Evolutionary conservation across 2,329 filamentous ascomycete genomes (phyloP).

Genomic region (Stemphylium beticola): DNA sequence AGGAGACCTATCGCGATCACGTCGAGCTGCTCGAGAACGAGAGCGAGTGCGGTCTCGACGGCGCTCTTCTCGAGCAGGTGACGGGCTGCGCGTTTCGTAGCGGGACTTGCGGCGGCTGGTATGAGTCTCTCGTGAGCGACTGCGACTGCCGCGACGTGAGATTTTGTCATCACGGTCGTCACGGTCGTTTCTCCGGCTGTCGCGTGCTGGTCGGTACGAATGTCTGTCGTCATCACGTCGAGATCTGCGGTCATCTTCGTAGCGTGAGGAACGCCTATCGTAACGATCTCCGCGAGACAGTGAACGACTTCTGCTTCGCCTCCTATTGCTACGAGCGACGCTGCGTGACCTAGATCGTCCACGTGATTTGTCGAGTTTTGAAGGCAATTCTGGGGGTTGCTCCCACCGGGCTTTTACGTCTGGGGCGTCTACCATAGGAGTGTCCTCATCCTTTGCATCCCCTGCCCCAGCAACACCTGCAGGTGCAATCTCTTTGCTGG

Average conservation of each 20-base stretch:
- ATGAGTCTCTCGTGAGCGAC: slow-evolving; percentile 40
- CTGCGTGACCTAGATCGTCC: slow-evolving; percentile 42
- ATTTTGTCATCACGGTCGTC: slow-evolving; percentile 29
- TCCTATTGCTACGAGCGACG: slow-evolving; percentile 33
- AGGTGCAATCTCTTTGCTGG: slow-evolving; percentile 27
- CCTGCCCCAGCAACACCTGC: slow-evolving; percentile 16
- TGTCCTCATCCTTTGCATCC: slow-evolving; percentile 29
- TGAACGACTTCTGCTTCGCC: slow-evolving; percentile 39
- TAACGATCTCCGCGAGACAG: slow-evolving; percentile 42
- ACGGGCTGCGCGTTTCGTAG: slow-evolving; percentile 34
- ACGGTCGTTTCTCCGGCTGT: slow-evolving; percentile 27
- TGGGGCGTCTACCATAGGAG: slow-evolving; percentile 36
- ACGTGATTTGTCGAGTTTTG: slow-evolving; percentile 32
- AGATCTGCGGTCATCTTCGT: slow-evolving; percentile 32
- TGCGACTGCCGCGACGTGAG: slow-evolving; percentile 37
- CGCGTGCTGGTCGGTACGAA: slow-evolving; percentile 34
- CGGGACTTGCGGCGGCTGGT: slow-evolving; percentile 38
- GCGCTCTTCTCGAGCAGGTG: slow-evolving; percentile 27
- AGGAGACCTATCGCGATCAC: slow-evolving; percentile 25
- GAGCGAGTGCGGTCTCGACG: slow-evolving; percentile 36
- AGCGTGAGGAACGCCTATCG: slow-evolving; percentile 34
- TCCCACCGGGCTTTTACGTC: slow-evolving; percentile 36
- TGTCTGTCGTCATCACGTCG: slow-evolving; percentile 35
- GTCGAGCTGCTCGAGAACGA: slow-evolving; percentile 26
- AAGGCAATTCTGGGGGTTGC: slow-evolving; percentile 28